Base-by-base conservation (phyloP, 2,329 filamentous ascomycete genomes). In the Fusarium sp. region DNA sequence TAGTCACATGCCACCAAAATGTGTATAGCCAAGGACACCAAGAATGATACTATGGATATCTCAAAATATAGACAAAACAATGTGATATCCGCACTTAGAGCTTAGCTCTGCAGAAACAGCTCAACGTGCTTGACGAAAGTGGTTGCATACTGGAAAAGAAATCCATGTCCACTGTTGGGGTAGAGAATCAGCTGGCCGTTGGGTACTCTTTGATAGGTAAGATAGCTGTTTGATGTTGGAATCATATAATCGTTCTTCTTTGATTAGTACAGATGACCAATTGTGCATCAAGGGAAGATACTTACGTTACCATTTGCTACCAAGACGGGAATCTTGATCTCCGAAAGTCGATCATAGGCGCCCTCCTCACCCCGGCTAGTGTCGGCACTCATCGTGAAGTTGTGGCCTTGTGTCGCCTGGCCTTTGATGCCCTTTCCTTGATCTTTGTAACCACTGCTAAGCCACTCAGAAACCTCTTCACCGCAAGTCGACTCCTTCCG, bases 171-270 rank as follows among this genome's bases (percentile, higher is more conserved):
- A 16, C 60, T 63, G 22, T 55, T 47, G 6, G 60, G 57, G 4
- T 62, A 63, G 4, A 63, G 41, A n/a, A 63, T 63, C 14, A 63
- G 57, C 12, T 63, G 60, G 1, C 30, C 47, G 2, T 54, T 63
- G 0, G 60, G 41, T 2, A 55, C 25, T 11, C 20, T 62, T 9
- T 62, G 57, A 7, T 46, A 41, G 12, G 62, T 40, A 1, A 63
- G 24, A 5, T 63, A 63, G 27, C 57, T 63, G 10, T 63, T 63
- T 0, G 60, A 61, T 7, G 60, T 63, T 2, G 60, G 57, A 5
- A 63, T 63, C 60, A 63, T 63, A 10, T 62, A 63, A 4, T 63
- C 60, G 4, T 63, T 41, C 60, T 62, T 7, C 3, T 11, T 8
- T 3, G 12, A 4, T 60, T n/a, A 60, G 42, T 7, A 57, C 2